Percentiles rank a stretch among this genome's conserved stretches.
Conservation (phyloP, 352 stramenopile genomes). For the Globisporangium okanoganense region DNA sequence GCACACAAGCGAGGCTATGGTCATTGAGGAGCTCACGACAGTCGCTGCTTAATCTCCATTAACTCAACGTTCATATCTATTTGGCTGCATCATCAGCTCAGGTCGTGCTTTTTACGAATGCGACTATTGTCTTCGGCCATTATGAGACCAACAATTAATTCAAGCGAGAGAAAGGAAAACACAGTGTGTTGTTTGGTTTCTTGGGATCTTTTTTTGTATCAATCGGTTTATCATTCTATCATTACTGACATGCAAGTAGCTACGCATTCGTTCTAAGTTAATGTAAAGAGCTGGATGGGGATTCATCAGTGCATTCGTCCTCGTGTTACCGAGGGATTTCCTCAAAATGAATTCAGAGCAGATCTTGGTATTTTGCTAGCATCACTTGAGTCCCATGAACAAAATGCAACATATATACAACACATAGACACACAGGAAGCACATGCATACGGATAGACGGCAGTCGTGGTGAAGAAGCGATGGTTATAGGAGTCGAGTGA, state of each 20-base stretch:
- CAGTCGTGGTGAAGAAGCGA: no score
- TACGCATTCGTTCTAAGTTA: neutral
- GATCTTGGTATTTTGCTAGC: conserved; percentile 82
- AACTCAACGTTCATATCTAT: neutral
- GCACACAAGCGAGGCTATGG: neutral
- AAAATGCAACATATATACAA: neutral
- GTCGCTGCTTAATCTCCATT: neutral
- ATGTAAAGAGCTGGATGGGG: neutral
- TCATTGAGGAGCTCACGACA: neutral
- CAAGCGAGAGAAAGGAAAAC: neutral
- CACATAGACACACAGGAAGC: neutral
- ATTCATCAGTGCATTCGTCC: conserved; percentile 70
- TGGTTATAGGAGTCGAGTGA: no score
- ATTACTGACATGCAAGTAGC: neutral
- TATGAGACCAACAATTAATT: neutral
- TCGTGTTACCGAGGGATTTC: conserved; percentile 82
- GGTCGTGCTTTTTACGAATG: neutral
- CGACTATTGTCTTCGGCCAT: no score
- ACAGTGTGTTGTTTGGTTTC: neutral
- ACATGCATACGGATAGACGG: neutral
- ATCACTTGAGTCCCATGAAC: conserved; percentile 42
- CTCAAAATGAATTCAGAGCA: conserved; percentile 76
- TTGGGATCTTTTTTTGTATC: neutral
- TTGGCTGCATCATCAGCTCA: neutral
- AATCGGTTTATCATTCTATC: neutral